Conservation (phyloP, 306 rosid genomes). For the Cotoneaster glaucophyllus region DNA sequence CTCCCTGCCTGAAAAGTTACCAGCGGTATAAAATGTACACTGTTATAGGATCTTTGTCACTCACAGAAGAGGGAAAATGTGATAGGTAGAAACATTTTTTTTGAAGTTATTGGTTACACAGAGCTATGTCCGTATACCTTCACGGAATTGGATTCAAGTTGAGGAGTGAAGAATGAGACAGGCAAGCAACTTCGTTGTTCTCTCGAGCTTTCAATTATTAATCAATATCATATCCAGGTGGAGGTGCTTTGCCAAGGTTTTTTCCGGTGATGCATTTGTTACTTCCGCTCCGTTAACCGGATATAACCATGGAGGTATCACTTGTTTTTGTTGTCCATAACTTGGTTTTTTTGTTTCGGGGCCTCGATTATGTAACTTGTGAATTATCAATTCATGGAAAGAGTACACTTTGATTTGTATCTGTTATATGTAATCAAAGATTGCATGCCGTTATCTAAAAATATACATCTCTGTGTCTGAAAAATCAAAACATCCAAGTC, state of each 20-base stretch:
- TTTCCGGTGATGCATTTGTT: not conserved
- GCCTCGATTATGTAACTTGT: not conserved
- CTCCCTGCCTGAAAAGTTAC: conserved; percentile 13
- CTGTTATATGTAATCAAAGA: not conserved
- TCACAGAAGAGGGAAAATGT: not conserved
- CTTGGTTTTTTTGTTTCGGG: not conserved
- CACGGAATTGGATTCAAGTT: not conserved
- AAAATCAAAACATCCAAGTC: not conserved
- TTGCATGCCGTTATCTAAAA: not conserved
- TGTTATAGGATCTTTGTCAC: not conserved
- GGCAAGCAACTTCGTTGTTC: not conserved
- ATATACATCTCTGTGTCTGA: not conserved
- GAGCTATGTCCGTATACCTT: not conserved
- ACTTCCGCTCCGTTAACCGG: not conserved
- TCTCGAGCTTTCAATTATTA: not conserved
- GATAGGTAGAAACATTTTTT: not conserved
- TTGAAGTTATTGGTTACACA: not conserved
- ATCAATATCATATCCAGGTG: not conserved
- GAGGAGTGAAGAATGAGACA: not conserved
- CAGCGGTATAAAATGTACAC: not conserved
- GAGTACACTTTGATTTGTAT: not conserved
- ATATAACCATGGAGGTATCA: not conserved
- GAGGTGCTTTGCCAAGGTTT: not conserved
- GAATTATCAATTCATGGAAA: not conserved
- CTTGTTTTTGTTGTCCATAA: conserved; percentile 1